These are phyloP conservation scores for Arxiozyma slooffiae DNA, from an alignment of 1,139 yeast species.

Conservation along the genomic window DNA sequence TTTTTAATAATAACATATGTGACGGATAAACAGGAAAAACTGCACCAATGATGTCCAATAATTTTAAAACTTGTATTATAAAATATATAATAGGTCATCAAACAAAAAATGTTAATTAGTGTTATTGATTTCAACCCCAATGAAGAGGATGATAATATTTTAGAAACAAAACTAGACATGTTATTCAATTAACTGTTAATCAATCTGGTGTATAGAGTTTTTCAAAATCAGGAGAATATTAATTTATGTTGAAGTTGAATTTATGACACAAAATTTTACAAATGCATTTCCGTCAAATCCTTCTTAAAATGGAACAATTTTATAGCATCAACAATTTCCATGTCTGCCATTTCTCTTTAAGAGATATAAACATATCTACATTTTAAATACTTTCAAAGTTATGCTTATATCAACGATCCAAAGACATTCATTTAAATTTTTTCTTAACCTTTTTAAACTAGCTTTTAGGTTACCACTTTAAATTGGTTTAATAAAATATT, in stretches of 20 bases:
- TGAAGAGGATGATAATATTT: neutral
- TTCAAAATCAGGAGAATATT: too few species aligned
- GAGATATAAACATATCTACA: too few species aligned
- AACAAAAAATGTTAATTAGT: too few species aligned
- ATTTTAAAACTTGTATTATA: too few species aligned
- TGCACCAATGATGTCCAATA: slow-evolving; percentile 76
- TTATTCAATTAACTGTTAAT: neutral
- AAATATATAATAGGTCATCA: too few species aligned
- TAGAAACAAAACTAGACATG: too few species aligned
- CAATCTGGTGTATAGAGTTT: neutral
- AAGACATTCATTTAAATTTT: neutral
- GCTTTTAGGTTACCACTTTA: too few species aligned
- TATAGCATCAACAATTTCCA: too few species aligned
- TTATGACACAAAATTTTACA: neutral
- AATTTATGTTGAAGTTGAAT: neutral
- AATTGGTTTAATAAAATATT: neutral
- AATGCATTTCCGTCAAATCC: too few species aligned
- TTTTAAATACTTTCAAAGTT: neutral
- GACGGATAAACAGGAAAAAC: slow-evolving; percentile 68
- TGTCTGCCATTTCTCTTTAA: neutral
- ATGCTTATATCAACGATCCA: neutral
- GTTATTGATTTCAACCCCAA: neutral
- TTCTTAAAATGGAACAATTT: neutral
- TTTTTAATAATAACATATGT: slow-evolving; percentile 64
- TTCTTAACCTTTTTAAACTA: neutral